Percentiles rank a stretch among this genome's conserved stretches.
phyloP scores from a whole-genome alignment of 345 rosid species.

The Bruguiera sexangula region DNA sequence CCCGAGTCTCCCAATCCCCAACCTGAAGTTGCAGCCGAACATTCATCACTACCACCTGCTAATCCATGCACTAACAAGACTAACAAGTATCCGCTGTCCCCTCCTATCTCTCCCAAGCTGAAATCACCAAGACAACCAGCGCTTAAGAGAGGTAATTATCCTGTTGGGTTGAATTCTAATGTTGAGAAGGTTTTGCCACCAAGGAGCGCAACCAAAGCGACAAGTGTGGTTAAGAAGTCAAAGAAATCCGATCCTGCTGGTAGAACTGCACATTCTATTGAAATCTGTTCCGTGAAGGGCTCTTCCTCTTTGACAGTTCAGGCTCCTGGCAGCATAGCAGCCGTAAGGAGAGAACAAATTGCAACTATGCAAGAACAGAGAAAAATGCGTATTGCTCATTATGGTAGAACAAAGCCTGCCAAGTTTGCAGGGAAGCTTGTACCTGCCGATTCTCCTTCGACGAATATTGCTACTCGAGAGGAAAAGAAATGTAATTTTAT shows the following conservation, averaged over 20 bases:
- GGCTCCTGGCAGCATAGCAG: conserved; percentile 66
- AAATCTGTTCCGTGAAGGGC: conserved; percentile 5
- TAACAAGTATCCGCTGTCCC: conserved; percentile 37
- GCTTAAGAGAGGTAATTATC: conserved; percentile 27
- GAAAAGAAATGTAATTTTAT: conserved; percentile 66
- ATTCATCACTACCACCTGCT: conserved; percentile 20
- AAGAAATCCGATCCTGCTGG: conserved; percentile 10
- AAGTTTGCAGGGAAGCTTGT: conserved; percentile 26
- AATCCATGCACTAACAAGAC: background rate
- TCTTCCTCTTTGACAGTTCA: conserved; percentile 26
- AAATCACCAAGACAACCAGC: conserved; percentile 34
- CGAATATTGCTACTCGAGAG: conserved; percentile 16
- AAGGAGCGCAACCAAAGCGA: conserved; percentile 16
- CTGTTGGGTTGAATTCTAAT: conserved; percentile 21
- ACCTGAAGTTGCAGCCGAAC: background rate
- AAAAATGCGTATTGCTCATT: conserved; percentile 56
- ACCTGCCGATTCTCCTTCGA: conserved; percentile 23
- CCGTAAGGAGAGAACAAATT: conserved; percentile 63
- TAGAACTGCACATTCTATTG: background rate
- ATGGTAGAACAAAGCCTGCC: conserved; percentile 53
- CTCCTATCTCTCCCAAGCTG: conserved; percentile 54
- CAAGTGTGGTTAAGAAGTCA: conserved; percentile 19
- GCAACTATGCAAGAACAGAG: conserved; percentile 60
- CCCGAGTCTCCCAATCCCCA: conserved; percentile 30
- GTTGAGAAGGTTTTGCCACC: conserved; percentile 30